phyloP scores from a whole-genome alignment of 1,139 yeast species.

The Taphrina betulina region DNA sequence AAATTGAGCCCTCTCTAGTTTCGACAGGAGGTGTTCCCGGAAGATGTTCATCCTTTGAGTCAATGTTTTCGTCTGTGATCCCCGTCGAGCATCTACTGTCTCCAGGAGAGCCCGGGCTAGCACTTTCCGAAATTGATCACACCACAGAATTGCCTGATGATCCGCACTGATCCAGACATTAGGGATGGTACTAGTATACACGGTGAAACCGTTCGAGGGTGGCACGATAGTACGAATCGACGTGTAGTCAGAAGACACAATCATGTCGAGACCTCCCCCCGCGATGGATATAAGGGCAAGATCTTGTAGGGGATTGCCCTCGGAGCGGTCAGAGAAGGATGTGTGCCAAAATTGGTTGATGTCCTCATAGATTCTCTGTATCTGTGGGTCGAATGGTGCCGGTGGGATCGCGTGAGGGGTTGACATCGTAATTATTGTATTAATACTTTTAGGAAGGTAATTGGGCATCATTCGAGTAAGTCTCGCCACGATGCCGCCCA shows the following conservation, averaged over 20 bases:
- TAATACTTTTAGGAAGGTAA: constrained; percentile 67
- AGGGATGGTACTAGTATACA: constrained; percentile 82
- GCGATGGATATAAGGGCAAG: constrained; percentile 63
- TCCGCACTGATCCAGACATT: constrained; percentile 93
- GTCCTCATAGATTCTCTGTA: constrained; percentile 68
- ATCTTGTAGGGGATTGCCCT: constrained; percentile 42
- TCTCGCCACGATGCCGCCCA: constrained; percentile 94
- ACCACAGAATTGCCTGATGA: constrained; percentile 96
- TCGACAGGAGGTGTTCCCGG: constrained; percentile 50
- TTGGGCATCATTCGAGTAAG: constrained; percentile 77
- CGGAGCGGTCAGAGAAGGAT: constrained; percentile 48
- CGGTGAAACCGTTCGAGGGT: constrained; percentile 72
- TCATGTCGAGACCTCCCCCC: constrained; percentile 81
- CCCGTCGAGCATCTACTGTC: constrained; percentile 46
- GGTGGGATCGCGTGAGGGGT: constrained; percentile 95
- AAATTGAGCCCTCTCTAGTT: constrained; percentile 39
- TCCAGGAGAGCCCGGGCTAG: constrained; percentile 62
- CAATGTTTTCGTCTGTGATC: constrained; percentile 50
- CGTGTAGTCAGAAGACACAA: constrained; percentile 92
- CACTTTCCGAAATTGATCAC: constrained; percentile 74
- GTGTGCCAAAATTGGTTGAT: constrained; percentile 79
- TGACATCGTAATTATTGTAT: constrained; percentile 81
- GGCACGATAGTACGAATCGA: constrained; percentile 73
- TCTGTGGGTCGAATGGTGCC: constrained; percentile 89
- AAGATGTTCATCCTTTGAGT: constrained; percentile 59